These are phyloP conservation scores for Mycena crocata DNA, from an alignment of 768 basidiomycete species.

Conservation along the genomic window DNA sequence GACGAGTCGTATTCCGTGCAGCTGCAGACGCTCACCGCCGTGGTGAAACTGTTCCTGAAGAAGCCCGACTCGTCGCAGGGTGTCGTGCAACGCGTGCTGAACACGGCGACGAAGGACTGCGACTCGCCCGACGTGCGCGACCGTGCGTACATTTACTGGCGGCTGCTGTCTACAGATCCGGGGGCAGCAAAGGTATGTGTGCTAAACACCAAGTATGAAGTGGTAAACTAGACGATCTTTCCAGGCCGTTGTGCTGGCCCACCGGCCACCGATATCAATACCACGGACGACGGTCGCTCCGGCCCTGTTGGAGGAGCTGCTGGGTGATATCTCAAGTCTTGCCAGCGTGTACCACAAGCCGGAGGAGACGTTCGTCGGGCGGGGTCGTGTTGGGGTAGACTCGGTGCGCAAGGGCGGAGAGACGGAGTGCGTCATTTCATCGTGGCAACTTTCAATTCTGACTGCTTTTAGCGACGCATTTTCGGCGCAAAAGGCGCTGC, in stretches of 20 bases:
- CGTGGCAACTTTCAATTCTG: constrained; percentile 11
- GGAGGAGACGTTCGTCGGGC: constrained; percentile 93
- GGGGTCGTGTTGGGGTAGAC: constrained; percentile 88
- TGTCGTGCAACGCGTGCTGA: constrained; percentile 90
- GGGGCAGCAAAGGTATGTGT: constrained; percentile 87
- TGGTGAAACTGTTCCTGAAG: constrained; percentile 96
- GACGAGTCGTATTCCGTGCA: constrained; percentile 94
- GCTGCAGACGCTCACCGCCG: constrained; percentile 89
- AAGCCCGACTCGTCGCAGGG: constrained; percentile 94
- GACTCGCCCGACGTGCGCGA: constrained; percentile 98
- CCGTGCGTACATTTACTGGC: constrained; percentile 98
- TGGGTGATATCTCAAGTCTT: constrained; percentile 89
- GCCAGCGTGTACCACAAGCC: constrained; percentile 99
- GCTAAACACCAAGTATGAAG: neutral
- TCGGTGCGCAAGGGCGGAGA: constrained; percentile 73
- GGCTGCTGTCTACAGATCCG: constrained; percentile 93
- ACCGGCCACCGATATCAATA: constrained; percentile 93
- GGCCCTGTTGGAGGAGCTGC: constrained; percentile 88
- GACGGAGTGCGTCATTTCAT: constrained; percentile 53
- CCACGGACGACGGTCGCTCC: constrained; percentile 92
- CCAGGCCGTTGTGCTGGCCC: constrained; percentile 87
- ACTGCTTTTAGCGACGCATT: constrained; percentile 64
- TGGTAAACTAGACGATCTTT: constrained; percentile 4
- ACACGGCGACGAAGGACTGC: constrained; percentile 96
- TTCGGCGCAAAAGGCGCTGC: constrained; percentile 85